Conservation (phyloP, 2,329 filamentous ascomycete species). For the Colletotrichum sp. region DNA sequence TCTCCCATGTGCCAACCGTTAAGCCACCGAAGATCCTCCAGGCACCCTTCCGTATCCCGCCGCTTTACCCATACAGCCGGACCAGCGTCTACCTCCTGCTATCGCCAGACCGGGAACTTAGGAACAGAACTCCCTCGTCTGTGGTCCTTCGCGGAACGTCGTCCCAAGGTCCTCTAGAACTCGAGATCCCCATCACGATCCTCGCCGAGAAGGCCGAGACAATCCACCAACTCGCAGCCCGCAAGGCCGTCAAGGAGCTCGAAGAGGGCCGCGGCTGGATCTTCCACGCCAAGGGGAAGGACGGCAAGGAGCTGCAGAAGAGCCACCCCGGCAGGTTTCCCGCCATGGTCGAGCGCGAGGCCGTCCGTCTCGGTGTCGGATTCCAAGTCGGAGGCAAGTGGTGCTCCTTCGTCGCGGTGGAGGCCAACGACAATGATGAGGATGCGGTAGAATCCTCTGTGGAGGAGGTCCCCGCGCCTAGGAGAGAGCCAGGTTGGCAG, state of each 20-base stretch:
- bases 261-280: constrained; percentile 75
- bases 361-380: constrained; percentile 66
- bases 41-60: constrained; percentile 66
- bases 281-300: constrained; percentile 52
- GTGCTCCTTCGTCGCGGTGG: constrained; percentile 75
- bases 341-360: constrained; percentile 69
- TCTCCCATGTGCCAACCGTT: constrained; percentile 58
- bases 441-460: neutral
- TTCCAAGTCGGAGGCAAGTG: constrained; percentile 74
- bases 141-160: constrained; percentile 65
- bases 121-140: constrained; percentile 52
- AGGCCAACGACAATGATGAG: constrained; percentile 36
- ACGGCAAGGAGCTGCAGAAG: constrained; percentile 49
- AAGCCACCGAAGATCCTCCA: constrained; percentile 64
- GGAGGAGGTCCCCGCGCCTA: neutral
- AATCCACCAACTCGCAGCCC: constrained; percentile 74
- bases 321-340: constrained; percentile 55
- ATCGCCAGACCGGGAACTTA: constrained; percentile 49
- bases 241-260: constrained; percentile 71
- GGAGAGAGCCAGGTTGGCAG: neutral
- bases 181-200: constrained; percentile 67
- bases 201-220: constrained; percentile 52
- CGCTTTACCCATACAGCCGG: constrained; percentile 71
- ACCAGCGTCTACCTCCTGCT: constrained; percentile 71
- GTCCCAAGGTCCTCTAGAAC: constrained; percentile 60